Percentiles rank a stretch among this genome's conserved stretches.
Evolutionary conservation across 305 asterid species (phyloP).

Genomic region (Fraxinus floribunda): DNA sequence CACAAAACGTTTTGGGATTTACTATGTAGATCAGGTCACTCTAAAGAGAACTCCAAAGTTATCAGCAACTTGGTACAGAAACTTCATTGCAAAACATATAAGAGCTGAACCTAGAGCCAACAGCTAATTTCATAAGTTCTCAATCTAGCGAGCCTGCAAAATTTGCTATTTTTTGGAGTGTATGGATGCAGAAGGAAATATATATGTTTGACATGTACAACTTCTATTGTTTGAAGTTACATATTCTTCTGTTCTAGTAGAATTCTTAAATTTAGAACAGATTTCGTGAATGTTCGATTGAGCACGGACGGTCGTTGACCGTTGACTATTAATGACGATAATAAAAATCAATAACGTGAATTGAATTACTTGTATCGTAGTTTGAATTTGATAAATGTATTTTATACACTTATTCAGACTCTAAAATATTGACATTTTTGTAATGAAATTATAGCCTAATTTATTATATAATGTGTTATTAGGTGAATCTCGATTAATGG

Average conservation of each 20-base stretch:
- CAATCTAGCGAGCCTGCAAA: neutral
- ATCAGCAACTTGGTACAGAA: conserved; percentile 46
- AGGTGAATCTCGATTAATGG: no score
- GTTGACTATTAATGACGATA: no score
- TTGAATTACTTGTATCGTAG: no score
- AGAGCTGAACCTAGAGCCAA: neutral
- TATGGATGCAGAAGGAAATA: neutral
- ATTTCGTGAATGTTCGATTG: neutral
- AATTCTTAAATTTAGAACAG: neutral
- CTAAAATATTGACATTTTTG: no score
- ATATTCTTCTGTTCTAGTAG: neutral
- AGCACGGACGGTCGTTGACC: no score
- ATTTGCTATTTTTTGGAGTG: neutral
- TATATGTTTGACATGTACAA: neutral
- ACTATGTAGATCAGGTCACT: conserved; percentile 43
- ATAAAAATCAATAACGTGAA: no score
- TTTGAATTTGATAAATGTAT: no score
- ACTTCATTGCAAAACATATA: conserved; percentile 28
- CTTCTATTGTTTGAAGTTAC: neutral
- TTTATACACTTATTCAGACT: no score
- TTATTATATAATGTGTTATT: no score
- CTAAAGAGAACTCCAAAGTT: conserved; percentile 42
- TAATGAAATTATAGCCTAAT: no score
- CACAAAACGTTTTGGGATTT: conserved; percentile 50
- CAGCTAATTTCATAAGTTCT: neutral